Evolutionary conservation across 345 rosid species (phyloP), one percentile per base, ranked within the genome.

Genomic region (Aquilaria yunnanensis): DNA sequence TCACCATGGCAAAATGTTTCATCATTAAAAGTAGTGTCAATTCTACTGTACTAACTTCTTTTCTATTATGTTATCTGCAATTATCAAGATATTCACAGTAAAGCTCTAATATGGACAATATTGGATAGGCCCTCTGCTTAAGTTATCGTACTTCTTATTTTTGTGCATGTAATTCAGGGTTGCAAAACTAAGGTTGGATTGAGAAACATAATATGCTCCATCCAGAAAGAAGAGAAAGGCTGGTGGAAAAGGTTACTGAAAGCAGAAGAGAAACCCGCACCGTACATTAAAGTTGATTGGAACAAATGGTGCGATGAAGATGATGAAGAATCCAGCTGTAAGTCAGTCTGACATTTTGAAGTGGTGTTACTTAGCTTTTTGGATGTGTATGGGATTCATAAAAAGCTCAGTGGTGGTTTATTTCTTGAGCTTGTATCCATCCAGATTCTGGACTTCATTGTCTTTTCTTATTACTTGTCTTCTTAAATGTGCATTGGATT

Each of bases 231-330:
- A 70, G 90, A 94, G 75, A 90, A 74, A 70, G 81, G 84, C 43
- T 94, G 99, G 99, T 94, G 99, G 99, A 79, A 85, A 78, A 81
- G 97, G 64, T 72, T 94, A 6, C 71, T 94, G 52, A 83, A 86
- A 72, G 74, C 93, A 1, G 96, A 86, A 69, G 92, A 75, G 74
- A 94, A 90, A 67, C 96, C 99, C 33, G 99, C 99, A 6, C 99
- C 99, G 65, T 94, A 94, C 79, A 83, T 94, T 51, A 94, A 90
- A 83, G 97, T 94, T 55, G 97, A 94, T 74, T 94, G 97, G 97
- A 94, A 90, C 69, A 94, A 80, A 74, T 94, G 99, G 99, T 86
- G 95, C n/a, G 99, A 94, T 61, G 99, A 94, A 75, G 97, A 94
- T 57, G 97, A 89, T 14, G 93, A 84, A 59, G 83, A 81, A 58